Evolutionary conservation across 495 filamentous ascomycete genomes (phyloP).

Genomic region (Choiromyces venosus): DNA sequence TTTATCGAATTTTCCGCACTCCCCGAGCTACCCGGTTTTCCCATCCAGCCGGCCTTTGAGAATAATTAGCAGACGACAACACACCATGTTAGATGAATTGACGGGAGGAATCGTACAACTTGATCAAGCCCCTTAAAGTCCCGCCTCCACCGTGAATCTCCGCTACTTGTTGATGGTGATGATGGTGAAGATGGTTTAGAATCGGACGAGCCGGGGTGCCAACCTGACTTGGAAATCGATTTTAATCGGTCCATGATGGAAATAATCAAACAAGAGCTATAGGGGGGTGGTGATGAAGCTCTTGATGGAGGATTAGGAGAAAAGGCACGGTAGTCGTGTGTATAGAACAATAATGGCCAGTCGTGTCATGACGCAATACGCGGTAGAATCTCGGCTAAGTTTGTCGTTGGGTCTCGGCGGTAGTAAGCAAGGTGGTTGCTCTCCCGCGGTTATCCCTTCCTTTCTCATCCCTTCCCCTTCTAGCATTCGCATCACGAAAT

Average conservation of each 20-base stretch:
- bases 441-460: no score
- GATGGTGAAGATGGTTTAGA: slow-evolving; percentile 25
- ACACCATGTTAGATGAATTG: neutral
- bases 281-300: no score
- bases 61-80: slow-evolving; percentile 7
- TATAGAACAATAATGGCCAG: no score
- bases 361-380: no score
- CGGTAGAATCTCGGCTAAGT: no score
- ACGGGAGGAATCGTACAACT: slow-evolving; percentile 16
- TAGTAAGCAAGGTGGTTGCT: no score
- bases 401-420: no score
- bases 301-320: no score
- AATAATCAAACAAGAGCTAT: no score
- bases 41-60: slow-evolving; percentile 28
- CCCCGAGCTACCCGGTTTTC: slow-evolving; percentile 24
- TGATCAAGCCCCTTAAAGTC: slow-evolving; percentile 32
- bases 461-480: no score
- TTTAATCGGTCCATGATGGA: slow-evolving; percentile 28
- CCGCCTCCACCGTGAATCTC: slow-evolving; percentile 20
- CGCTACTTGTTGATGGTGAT: slow-evolving; percentile 15
- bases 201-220: slow-evolving; percentile 26
- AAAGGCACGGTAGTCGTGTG: no score
- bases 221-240: slow-evolving; percentile 32
- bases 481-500: no score
- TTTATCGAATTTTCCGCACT: slow-evolving; percentile 29